Evolutionary conservation across 805 yeast species (phyloP).

Genomic region (Debaryomyces hansenii): DNA sequence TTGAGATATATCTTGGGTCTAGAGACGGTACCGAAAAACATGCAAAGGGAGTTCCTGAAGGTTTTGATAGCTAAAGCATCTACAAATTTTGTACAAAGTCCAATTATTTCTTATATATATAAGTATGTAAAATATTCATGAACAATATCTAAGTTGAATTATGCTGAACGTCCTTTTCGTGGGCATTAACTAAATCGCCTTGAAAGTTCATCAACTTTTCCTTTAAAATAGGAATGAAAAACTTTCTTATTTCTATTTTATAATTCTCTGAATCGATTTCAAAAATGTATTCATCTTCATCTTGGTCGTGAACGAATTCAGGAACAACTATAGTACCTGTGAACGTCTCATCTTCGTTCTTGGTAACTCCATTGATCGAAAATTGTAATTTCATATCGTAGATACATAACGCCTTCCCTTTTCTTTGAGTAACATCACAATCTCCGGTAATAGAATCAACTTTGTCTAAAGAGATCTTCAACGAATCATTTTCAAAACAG

Average conservation of each 20-base stretch:
- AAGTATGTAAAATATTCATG: not conserved
- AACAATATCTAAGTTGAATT: conserved; percentile 6
- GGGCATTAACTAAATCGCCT: conserved; percentile 57
- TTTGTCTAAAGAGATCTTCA: conserved; percentile 30
- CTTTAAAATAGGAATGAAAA: conserved; percentile 53
- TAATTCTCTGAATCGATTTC: conserved; percentile 39
- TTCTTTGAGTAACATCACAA: conserved; percentile 81
- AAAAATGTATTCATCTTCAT: conserved; percentile 61
- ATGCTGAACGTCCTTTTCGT: conserved; percentile 65
- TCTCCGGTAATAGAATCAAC: conserved; percentile 59
- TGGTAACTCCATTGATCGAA: conserved; percentile 38
- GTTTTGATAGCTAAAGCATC: conserved; percentile 49
- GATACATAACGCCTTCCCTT: conserved; percentile 76
- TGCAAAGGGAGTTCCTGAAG: conserved; percentile 88
- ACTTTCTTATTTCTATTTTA: conserved; percentile 44
- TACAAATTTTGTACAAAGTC: not conserved
- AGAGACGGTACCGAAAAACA: conserved; percentile 59
- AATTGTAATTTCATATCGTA: conserved; percentile 63
- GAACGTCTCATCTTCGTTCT: conserved; percentile 33
- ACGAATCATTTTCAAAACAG: conserved; percentile 22
- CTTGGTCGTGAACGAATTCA: conserved; percentile 78
- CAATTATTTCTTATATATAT: not conserved
- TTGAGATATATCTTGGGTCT: conserved; percentile 41
- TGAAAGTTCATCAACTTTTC: conserved; percentile 58
- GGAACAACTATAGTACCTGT: conserved; percentile 52